These are phyloP conservation scores for Penicillium sp. DNA, from an alignment of 2,329 filamentous ascomycete genomes.

Conservation along the genomic window DNA sequence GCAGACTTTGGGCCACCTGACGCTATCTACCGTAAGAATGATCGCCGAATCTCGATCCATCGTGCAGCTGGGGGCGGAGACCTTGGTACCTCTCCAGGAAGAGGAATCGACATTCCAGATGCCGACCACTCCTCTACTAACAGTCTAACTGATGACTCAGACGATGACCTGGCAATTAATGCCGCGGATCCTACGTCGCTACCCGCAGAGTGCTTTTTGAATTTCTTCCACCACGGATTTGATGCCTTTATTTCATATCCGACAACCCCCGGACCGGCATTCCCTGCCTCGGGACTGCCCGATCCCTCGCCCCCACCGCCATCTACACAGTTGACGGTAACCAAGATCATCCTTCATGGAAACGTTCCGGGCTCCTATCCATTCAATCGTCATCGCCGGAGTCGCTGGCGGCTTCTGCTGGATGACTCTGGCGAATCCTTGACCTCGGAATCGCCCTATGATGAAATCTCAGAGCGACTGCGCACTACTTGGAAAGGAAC, in stretches of 20 bases:
- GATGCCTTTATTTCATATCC: slow-evolving; percentile 86
- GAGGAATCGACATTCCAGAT: slow-evolving; percentile 52
- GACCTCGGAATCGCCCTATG: slow-evolving; percentile 73
- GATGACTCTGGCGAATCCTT: slow-evolving; percentile 47
- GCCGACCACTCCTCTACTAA: slow-evolving; percentile 72
- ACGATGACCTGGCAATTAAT: slow-evolving; percentile 54
- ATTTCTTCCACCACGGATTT: slow-evolving; percentile 94
- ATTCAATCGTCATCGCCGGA: slow-evolving; percentile 89
- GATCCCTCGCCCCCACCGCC: slow-evolving; percentile 31
- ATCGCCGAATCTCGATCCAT: slow-evolving; percentile 84
- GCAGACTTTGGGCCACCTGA: slow-evolving; percentile 89
- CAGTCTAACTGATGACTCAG: slow-evolving; percentile 65
- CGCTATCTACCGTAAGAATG: slow-evolving; percentile 87
- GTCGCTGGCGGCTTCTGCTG: slow-evolving; percentile 72
- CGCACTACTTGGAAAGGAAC: slow-evolving; percentile 66
- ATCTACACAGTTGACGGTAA: slow-evolving; percentile 69
- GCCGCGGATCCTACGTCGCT: slow-evolving; percentile 57
- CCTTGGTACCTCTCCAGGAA: slow-evolving; percentile 36
- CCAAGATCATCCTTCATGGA: slow-evolving; percentile 87
- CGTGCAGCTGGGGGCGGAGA: slow-evolving; percentile 34
- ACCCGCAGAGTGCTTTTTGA: slow-evolving; percentile 73
- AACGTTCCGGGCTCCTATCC: slow-evolving; percentile 95
- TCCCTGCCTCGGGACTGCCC: slow-evolving; percentile 50
- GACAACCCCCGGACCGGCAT: slow-evolving; percentile 59
- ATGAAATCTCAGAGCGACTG: slow-evolving; percentile 66